phyloP scores from a whole-genome alignment of 345 rosid genomes.

The Diplotaxis tenuifolia region DNA sequence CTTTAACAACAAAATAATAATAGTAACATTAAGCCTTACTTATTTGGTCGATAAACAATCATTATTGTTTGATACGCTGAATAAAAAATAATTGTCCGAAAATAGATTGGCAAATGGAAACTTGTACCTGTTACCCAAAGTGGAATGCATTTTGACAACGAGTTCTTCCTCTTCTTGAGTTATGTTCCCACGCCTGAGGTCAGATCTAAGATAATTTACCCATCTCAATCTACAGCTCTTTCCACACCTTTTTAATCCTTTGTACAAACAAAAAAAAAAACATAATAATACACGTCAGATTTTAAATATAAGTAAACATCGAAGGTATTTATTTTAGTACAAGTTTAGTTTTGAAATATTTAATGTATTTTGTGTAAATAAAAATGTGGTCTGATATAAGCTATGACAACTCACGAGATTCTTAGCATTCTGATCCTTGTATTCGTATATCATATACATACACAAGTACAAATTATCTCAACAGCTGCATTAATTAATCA shows the following conservation, averaged over 20 bases:
- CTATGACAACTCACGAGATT: conserved; percentile 15
- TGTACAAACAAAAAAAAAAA: background rate
- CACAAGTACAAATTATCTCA: background rate
- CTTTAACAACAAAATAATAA: background rate
- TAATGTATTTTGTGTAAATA: background rate
- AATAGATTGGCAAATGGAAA: background rate
- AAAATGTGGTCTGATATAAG: background rate
- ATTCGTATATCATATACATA: conserved; percentile 11
- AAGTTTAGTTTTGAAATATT: background rate
- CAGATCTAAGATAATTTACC: conserved; percentile 75
- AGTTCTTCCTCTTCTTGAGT: conserved; percentile 60
- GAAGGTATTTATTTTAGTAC: background rate
- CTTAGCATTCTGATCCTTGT: background rate
- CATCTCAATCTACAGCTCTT: conserved; percentile 92
- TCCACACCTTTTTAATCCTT: conserved; percentile 81
- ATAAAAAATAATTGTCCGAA: background rate
- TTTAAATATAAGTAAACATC: background rate
- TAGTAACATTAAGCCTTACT: background rate
- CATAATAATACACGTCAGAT: background rate
- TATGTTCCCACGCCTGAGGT: conserved; percentile 78
- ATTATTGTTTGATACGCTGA: background rate
- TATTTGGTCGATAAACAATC: background rate
- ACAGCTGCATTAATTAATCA: conserved; percentile 8
- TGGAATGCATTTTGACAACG: conserved; percentile 59
- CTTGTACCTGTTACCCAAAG: conserved; percentile 72